Base-by-base conservation (phyloP, 169 alveolate species). In the Plasmodium vinckei region DNA sequence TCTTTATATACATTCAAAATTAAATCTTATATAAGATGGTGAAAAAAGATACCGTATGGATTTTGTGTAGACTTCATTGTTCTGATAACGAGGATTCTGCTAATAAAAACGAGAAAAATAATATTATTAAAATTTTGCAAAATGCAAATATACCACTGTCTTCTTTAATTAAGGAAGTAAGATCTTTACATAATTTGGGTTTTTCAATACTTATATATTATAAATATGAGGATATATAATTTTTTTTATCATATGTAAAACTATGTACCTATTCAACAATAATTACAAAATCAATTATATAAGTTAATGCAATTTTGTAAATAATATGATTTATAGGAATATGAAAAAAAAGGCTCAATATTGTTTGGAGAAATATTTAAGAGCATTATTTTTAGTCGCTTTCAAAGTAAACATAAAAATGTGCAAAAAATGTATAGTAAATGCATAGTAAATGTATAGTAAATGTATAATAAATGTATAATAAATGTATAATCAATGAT, bases 351-450 rank as follows among this genome's bases (percentile, higher is more conserved):
- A 33, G 89, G 82, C 10, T 13, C 10, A 15, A 53, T 25, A 33
- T 60, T 79, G 59, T 79, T 23, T 65, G 89, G 89, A 57, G 51
- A 65, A 68, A 79, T 63, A 49, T 79, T 25, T 44, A 67, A 67
- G 53, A 79, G 82, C 12, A 33, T 79, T 51, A 47, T 79, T 47
- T 79, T 79, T 51, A 33, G 51, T 33, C 75, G 79, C 13, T 65
- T 79, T 49, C 9, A 47, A 5, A 47, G 89, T 79, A 79, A 63
- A 65, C 21, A 61, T 33, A 64, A 79, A 19, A 77, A n/a, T n/a
- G 61, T 39, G 17, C 12, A 44, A 56, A 60, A 17, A 33, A 19
- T 47, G 44, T 51, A n/a, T n/a, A n/a, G n/a, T n/a, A n/a, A n/a
- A n/a, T n/a, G n/a, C n/a, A n/a, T n/a, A n/a, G n/a, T n/a, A n/a